Percentiles rank a stretch among this genome's conserved stretches.
Evolutionary conservation across 2,329 filamentous ascomycete genomes (phyloP).

Genomic region (Ophiostoma fasciatum): DNA sequence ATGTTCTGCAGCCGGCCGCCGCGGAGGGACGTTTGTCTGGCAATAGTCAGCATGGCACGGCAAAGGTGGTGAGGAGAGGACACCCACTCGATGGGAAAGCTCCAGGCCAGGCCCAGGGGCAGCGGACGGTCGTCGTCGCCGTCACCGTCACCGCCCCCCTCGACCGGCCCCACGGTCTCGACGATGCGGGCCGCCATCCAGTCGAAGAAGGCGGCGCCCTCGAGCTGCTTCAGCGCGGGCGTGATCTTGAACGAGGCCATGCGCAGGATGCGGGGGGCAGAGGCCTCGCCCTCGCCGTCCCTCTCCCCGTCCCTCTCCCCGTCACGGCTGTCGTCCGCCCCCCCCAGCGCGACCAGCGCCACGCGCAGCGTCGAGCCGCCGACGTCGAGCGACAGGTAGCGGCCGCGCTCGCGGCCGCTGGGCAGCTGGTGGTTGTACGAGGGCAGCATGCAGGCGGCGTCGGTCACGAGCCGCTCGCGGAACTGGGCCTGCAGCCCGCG

Average conservation of each 20-base stretch:
- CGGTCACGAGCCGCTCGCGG: constrained; percentile 32
- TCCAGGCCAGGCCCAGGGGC: constrained; percentile 50
- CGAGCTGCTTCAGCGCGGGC: constrained; percentile 37
- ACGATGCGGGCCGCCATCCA: constrained; percentile 51
- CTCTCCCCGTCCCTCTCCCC: constrained; percentile 25
- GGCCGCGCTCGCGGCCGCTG: constrained; percentile 41
- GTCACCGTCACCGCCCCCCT: constrained; percentile 15
- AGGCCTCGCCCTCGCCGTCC: constrained; percentile 17
- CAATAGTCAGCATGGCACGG: not conserved
- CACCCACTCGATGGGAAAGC: constrained; percentile 53
- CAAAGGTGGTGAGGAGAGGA: not conserved
- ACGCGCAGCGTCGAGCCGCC: constrained; percentile 54
- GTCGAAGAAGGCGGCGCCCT: constrained; percentile 47
- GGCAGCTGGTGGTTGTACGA: constrained; percentile 52
- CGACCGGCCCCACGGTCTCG: constrained; percentile 36
- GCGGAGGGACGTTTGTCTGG: constrained; percentile 47
- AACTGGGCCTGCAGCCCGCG: constrained; percentile 39
- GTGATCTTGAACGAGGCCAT: constrained; percentile 43
- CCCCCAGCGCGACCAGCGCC: constrained; percentile 44
- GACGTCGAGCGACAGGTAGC: constrained; percentile 50
- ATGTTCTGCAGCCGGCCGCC: constrained; percentile 45
- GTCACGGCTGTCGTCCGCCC: constrained; percentile 21
- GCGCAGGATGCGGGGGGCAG: constrained; percentile 29
- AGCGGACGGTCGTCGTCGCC: constrained; percentile 28
- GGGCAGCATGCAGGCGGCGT: constrained; percentile 47